Conservation (phyloP, 2,329 filamentous ascomycete species). For the Rhynchosporium graminicola region DNA sequence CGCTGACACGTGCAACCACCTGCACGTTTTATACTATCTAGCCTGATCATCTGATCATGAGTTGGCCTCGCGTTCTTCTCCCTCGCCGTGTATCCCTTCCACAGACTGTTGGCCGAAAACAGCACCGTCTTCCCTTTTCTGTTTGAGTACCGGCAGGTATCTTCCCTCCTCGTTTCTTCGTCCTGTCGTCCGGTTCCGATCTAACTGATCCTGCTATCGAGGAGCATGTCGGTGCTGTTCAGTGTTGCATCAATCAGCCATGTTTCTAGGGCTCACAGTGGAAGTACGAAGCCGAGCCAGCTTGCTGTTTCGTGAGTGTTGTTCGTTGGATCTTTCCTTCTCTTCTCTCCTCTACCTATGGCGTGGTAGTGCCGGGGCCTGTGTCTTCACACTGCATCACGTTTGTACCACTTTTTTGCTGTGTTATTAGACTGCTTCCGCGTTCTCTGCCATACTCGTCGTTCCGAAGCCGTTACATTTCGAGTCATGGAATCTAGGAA, state of each 20-base stretch:
- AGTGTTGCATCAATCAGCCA: not conserved
- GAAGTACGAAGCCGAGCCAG: not conserved
- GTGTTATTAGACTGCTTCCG: not conserved
- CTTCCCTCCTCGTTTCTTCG: not conserved
- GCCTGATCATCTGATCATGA: no score
- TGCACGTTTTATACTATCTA: no score
- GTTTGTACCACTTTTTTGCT: not conserved
- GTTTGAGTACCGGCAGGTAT: not conserved
- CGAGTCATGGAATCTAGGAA: not conserved
- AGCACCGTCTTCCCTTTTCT: no score
- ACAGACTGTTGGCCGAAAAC: no score
- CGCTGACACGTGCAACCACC: no score
- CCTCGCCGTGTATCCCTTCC: no score
- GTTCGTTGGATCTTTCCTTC: not conserved
- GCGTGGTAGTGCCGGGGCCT: no score
- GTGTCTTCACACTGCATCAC: not conserved
- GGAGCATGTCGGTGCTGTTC: not conserved
- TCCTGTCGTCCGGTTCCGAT: not conserved
- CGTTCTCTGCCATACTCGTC: not conserved
- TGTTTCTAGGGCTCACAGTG: no score
- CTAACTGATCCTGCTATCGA: not conserved
- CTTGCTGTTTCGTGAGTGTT: not conserved
- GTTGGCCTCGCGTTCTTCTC: no score
- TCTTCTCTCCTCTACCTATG: not conserved
- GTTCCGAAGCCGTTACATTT: not conserved